Percentiles rank a stretch among this genome's conserved stretches.
phyloP scores from a whole-genome alignment of 176 grass and related monocot genomes.

The Sorghum bicolor region Sorghum_bicolor_NCBIv3 NC_012879.2:58532501-58533000 shows the following conservation, averaged over 20 bases:
- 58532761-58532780: constrained; percentile 47
- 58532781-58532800: constrained; percentile 2
- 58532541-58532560: neutral
- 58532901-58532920: constrained; percentile 53
- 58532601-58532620: constrained; percentile 51
- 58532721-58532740: constrained; percentile 43
- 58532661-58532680: constrained; percentile 46
- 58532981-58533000: constrained; percentile 36
- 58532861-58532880: neutral
- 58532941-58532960: constrained; percentile 44
- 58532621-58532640: constrained; percentile 48
- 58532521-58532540: too few relatives aligned
- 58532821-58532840: neutral
- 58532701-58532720: constrained; percentile 50
- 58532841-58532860: neutral
- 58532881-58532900: neutral
- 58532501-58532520: constrained; percentile 30
- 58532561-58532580: neutral
- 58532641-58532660: constrained; percentile 38
- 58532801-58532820: neutral
- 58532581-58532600: constrained; percentile 36
- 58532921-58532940: constrained; percentile 47
- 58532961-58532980: constrained; percentile 41
- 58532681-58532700: constrained; percentile 27
- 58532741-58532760: constrained; percentile 56